Base-by-base conservation (phyloP, 108 stramenopile species). In the Mediolabrus comicus region DNA sequence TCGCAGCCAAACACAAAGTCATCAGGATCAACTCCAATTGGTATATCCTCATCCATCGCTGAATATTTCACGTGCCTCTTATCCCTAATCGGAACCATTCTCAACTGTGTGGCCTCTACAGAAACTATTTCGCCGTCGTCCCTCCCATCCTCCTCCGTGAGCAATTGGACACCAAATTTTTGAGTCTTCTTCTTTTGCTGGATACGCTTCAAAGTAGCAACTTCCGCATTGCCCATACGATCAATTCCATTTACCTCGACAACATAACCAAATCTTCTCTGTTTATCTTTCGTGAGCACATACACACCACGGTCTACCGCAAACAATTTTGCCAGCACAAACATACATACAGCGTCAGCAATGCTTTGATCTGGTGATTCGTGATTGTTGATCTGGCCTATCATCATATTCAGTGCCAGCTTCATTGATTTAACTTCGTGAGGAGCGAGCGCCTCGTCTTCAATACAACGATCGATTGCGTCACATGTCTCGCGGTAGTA, bases 381-480 rank as follows among this genome's bases (percentile, higher is more conserved):
- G 8, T 1, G 1, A 29, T 56, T 56, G 19, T 56, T 56, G 12
- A 43, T 17, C 5, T 3, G 3, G 32, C 55, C 55, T 31, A 33
- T 25, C n/a, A 56, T 29, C 6, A 19, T 16, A n/a, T 56, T 56
- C 32, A 56, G 19, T n/a, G 22, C 26, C 2, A 56, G 55, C 55
- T 56, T 56, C 55, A 56, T 0, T 16, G 27, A 25, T 56, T 56
- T 43, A n/a, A 31, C 32, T 56, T 56, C 55, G 7, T 56, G 55
- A n/a, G 55, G 55, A 56, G 55, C 55, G n/a, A 56, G n/a, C n/a
- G 55, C 55, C 55, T 56, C 55, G n/a, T 56, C 55, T 56, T 29
- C 55, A 30, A 56, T 56, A 8, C 32, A 14, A 29, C 55, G 28
- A 25, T 56, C 55, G 5, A 56, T 56, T 31, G 55, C 55, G 28